phyloP scores from a whole-genome alignment of 805 yeast genomes.

The Starmera caribaea region DNA sequence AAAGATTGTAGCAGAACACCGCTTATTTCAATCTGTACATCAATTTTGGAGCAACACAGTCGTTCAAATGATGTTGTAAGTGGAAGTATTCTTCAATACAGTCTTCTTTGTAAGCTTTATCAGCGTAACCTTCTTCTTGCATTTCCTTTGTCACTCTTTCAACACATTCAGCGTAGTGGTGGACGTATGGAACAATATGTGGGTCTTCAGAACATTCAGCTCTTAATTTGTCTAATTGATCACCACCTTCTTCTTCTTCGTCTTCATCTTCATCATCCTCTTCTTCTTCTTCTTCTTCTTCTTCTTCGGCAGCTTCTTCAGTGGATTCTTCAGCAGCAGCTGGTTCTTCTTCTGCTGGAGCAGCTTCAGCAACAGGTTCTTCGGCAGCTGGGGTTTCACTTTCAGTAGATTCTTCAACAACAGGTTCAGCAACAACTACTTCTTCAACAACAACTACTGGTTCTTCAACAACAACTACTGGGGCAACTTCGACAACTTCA shows the following conservation, averaged over 20 bases:
- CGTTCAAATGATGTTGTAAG: constrained; percentile 86
- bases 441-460: not conserved
- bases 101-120: constrained; percentile 82
- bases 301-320: constrained; percentile 3
- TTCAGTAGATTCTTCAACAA: not conserved
- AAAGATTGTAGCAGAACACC: too few species aligned
- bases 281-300: constrained; percentile 28
- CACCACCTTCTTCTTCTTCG: constrained; percentile 59
- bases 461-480: not conserved
- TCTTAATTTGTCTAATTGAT: constrained; percentile 54
- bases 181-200: constrained; percentile 64
- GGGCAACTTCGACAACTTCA: too few species aligned
- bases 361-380: constrained; percentile 4
- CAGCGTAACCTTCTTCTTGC: constrained; percentile 77
- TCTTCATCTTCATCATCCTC: constrained; percentile 65
- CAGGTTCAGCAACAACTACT: constrained; percentile 4
- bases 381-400: constrained; percentile 1
- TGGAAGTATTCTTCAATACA: constrained; percentile 98
- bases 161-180: constrained; percentile 89
- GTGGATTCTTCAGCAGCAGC: constrained; percentile 7
- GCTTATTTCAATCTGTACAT: constrained; percentile 71
- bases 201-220: constrained; percentile 62
- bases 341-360: constrained; percentile 10
- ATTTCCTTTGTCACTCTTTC: constrained; percentile 87
- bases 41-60: constrained; percentile 84